Base-by-base conservation (phyloP, 179 eudicot genomes). In the Vitellaria paradoxa region DNA sequence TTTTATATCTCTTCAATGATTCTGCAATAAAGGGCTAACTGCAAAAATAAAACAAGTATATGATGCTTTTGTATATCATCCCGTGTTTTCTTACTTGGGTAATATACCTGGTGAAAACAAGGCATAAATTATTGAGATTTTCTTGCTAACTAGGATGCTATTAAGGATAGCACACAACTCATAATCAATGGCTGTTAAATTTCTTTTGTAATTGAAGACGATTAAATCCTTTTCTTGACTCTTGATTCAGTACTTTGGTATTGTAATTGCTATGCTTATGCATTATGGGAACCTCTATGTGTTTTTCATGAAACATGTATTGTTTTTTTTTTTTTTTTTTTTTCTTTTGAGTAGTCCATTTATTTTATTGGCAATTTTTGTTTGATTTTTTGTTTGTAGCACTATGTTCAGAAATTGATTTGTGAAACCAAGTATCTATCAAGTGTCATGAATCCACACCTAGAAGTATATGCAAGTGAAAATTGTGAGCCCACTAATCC, bases 401-500 rank as follows among this genome's bases (percentile, higher is more conserved):
- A 42, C 57, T 1, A 63, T 69, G 59, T 47, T 69, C 79, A 13
- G 8, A 18, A 9, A 9, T 62, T 53, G 42, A 30, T 62, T 46
- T 61, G 68, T 70, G 78, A 60, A 73, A 47, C 59, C 59, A 73
- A 71, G 74, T 65, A 64, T 65, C 45, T 13, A 21, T 21, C 50
- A 75, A 78, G 69, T 74, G 75, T 83, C 79, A 94, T 94, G 98
- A 91, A 91, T 77, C 72, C 79, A 62, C 84, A 81, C 72, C 42
- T 77, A 42, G 87, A 87, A 77, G 71, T 42, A 59, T 78, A 65
- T 64, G 79, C 75, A 24, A 82, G 76, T 65, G 90, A 79, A 75
- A 81, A 88, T 78, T 85, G 87, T 70, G 77, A 75, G 61, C 70
- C 82, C 21, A 80, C 76, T 71, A 70, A 68, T 68, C 61, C 71